A percentile compares a stretch with the other conserved stretches of the same genome.
These are phyloP conservation scores for Oidium heveae DNA, from an alignment of 2,329 filamentous ascomycete genomes.

Conservation along the genomic window DNA sequence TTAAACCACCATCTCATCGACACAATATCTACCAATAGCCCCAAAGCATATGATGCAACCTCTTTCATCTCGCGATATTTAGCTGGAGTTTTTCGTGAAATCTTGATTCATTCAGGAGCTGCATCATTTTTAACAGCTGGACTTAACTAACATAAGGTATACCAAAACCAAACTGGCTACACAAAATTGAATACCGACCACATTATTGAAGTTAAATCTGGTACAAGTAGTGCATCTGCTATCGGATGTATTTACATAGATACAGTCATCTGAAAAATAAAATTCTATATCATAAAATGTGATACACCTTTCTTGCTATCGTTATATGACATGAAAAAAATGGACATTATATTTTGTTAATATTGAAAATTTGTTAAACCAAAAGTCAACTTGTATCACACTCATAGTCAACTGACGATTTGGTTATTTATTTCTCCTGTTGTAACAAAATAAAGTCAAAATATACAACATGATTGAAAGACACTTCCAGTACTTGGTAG, in stretches of 20 bases:
- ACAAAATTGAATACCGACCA: neutral
- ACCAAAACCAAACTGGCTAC: neutral
- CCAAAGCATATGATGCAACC: neutral
- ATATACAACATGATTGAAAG: neutral
- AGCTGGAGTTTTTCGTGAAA: neutral
- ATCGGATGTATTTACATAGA: neutral
- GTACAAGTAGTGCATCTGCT: neutral
- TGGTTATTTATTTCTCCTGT: neutral
- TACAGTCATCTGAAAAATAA: neutral
- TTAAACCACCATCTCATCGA: neutral
- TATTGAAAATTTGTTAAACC: neutral
- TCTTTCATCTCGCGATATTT: neutral
- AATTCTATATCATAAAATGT: neutral
- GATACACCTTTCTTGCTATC: neutral
- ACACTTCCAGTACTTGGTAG: neutral
- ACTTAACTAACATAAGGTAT: neutral
- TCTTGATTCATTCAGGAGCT: neutral
- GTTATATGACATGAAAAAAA: neutral
- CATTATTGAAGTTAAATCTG: neutral
- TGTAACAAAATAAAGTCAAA: neutral
- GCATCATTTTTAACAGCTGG: neutral
- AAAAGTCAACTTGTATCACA: neutral
- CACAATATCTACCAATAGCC: neutral
- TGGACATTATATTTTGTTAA: neutral
- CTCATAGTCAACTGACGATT: neutral